These are phyloP conservation scores for Flaveria trinervia DNA, from an alignment of 129 eudicot genomes.

Conservation along the genomic window DNA sequence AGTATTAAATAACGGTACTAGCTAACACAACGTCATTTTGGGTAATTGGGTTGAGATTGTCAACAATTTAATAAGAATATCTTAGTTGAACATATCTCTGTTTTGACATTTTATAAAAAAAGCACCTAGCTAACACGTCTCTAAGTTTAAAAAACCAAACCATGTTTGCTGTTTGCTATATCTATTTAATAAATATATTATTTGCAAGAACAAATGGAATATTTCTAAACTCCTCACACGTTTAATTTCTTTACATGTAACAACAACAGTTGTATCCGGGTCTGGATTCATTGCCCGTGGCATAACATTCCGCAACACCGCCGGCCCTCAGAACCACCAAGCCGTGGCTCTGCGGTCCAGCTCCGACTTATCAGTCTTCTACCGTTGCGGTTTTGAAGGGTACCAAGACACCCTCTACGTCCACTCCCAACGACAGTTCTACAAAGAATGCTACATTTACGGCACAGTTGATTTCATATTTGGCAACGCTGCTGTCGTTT, in stretches of 20 bases:
- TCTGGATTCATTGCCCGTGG: conserved; percentile 67
- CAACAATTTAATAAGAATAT: background rate
- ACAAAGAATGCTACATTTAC: conserved; percentile 57
- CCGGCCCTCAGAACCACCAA: conserved; percentile 61
- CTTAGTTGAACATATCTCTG: too few species aligned
- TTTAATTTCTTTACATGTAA: background rate
- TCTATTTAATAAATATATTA: background rate
- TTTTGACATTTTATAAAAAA: too few species aligned
- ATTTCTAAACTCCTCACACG: background rate
- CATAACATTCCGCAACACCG: conserved; percentile 71
- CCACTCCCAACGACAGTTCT: conserved; percentile 63
- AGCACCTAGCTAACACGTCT: too few species aligned
- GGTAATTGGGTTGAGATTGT: background rate
- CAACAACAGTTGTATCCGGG: conserved; percentile 48
- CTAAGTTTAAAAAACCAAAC: too few species aligned
- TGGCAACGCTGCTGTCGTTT: conserved; percentile 64
- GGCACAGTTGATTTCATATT: conserved; percentile 78
- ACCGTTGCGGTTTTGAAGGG: conserved; percentile 63
- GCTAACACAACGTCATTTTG: background rate
- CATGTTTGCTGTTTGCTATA: background rate
- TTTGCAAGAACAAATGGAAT: background rate
- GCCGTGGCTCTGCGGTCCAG: conserved; percentile 64
- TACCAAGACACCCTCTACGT: conserved; percentile 73
- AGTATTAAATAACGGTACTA: background rate
- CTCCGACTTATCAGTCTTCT: conserved; percentile 62